Conservation (phyloP, 164 flowering plant genomes). For the Vitis cinerea region DNA sequence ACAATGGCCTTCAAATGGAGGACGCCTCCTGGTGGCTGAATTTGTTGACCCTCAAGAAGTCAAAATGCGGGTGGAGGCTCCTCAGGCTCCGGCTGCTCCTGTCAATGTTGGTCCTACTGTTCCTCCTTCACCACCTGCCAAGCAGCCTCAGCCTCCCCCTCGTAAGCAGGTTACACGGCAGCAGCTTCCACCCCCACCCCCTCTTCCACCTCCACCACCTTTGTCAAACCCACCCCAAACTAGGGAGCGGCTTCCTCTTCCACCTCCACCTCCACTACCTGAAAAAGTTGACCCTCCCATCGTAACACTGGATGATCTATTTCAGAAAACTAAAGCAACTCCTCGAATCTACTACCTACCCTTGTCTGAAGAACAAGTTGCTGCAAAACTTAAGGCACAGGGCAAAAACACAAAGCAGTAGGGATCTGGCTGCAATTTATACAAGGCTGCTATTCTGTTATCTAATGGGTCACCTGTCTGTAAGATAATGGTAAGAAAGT, state of each 20-base stretch:
- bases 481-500: constrained; percentile 28
- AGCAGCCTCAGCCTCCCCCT: constrained; percentile 45
- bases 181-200: constrained; percentile 50
- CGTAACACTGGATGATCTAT: constrained; percentile 82
- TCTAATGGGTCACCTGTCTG: constrained; percentile 11
- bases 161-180: constrained; percentile 34
- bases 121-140: constrained; percentile 13
- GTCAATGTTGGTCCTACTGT: constrained; percentile 15
- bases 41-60: constrained; percentile 93
- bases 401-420: constrained; percentile 41
- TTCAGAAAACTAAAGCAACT: constrained; percentile 67
- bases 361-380: constrained; percentile 77
- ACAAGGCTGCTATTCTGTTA: constrained; percentile 14
- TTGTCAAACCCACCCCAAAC: constrained; percentile 37
- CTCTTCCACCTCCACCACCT: constrained; percentile 62
- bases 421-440: constrained; percentile 17
- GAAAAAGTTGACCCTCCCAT: constrained; percentile 70
- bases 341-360: constrained; percentile 91
- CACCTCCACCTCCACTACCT: constrained; percentile 43
- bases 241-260: constrained; percentile 49
- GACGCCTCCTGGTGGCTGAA: constrained; percentile 74
- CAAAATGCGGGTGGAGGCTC: constrained; percentile 48
- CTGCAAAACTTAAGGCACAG: constrained; percentile 48
- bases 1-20: constrained; percentile 96
- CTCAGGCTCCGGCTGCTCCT: constrained; percentile 39